Evolutionary conservation across 768 basidiomycete genomes (phyloP).

Genomic region (Hortiboletus flavorubellus): DNA sequence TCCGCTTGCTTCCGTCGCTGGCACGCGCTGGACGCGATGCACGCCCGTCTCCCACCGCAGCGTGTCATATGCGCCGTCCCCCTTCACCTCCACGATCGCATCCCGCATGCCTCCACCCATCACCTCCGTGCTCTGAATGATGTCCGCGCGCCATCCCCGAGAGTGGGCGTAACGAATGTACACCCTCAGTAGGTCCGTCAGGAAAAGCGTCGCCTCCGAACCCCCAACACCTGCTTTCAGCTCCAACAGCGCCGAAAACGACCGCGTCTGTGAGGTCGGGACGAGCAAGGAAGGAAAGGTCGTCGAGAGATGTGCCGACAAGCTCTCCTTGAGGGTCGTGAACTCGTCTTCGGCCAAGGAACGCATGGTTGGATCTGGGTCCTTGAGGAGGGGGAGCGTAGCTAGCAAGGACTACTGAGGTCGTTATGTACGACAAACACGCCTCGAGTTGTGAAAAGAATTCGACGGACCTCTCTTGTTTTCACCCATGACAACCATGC

Average conservation of each 20-base stretch:
- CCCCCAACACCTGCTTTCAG: conserved; percentile 93
- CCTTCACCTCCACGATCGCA: conserved; percentile 76
- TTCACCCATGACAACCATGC: conserved; percentile 67
- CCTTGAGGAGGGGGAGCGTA: conserved; percentile 57
- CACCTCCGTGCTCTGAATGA: conserved; percentile 56
- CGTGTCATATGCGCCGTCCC: conserved; percentile 71
- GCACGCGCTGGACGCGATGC: conserved; percentile 92
- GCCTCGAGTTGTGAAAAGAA: background rate
- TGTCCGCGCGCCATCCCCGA: conserved; percentile 57
- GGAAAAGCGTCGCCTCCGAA: conserved; percentile 80
- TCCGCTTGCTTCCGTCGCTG: conserved; percentile 84
- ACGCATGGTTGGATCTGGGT: conserved; percentile 75
- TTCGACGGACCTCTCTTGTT: conserved; percentile 52
- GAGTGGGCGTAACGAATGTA: conserved; percentile 62
- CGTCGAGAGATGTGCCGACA: conserved; percentile 26
- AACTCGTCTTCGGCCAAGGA: conserved; percentile 71
- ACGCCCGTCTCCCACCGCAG: conserved; percentile 93
- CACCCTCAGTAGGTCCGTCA: conserved; percentile 75
- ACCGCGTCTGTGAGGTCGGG: conserved; percentile 62
- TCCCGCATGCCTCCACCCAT: conserved; percentile 72
- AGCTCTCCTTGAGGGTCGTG: conserved; percentile 36
- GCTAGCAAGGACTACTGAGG: conserved; percentile 63
- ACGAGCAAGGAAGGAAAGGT: conserved; percentile 72
- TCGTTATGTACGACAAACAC: conserved; percentile 8
- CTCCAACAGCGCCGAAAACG: conserved; percentile 80